A percentile compares a stretch with the other conserved stretches of the same genome.
Conservation (phyloP, 495 filamentous ascomycete species). For the Immersiella caudata region DNA sequence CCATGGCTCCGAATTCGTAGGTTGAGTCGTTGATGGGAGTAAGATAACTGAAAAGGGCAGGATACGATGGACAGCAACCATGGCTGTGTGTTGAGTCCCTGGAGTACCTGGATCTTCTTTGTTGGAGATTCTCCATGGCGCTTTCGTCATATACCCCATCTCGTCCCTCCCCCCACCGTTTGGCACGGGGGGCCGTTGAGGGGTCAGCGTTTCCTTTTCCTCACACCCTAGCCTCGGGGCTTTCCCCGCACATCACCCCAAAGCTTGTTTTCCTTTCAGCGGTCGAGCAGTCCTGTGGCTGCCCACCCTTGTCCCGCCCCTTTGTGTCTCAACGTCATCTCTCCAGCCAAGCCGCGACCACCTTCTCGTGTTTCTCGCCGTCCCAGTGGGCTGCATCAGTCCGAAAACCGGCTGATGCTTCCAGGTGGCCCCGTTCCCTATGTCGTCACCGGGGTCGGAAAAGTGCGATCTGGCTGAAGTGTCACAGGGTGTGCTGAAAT, state of each 20-base stretch:
- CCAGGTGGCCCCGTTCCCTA: conserved; percentile 13
- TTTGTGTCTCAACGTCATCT: conserved; percentile 29
- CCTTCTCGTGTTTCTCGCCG: too few relatives aligned
- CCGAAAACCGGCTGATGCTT: conserved; percentile 13
- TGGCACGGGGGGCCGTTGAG: conserved; percentile 7
- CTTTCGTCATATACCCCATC: conserved; percentile 31
- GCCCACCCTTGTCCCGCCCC: neutral
- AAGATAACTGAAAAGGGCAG: neutral
- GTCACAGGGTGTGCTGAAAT: conserved; percentile 2
- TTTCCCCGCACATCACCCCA: conserved; percentile 5
- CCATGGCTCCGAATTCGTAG: conserved; percentile 26
- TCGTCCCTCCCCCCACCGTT: conserved; percentile 15
- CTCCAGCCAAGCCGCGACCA: neutral
- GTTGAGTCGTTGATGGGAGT: neutral
- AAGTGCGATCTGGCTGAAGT: conserved; percentile 11
- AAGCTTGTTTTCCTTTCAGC: conserved; percentile 29
- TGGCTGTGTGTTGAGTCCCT: neutral
- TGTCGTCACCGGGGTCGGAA: conserved; percentile 32
- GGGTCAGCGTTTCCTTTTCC: conserved; percentile 11
- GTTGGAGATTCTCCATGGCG: conserved; percentile 1
- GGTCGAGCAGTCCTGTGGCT: conserved; percentile 11
- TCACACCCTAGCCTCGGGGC: conserved; percentile 11
- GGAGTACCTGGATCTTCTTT: neutral
- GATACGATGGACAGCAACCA: neutral
- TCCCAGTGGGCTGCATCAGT: neutral